Conservation (phyloP, 768 basidiomycete species). For the Phylloporus scabripes region DNA sequence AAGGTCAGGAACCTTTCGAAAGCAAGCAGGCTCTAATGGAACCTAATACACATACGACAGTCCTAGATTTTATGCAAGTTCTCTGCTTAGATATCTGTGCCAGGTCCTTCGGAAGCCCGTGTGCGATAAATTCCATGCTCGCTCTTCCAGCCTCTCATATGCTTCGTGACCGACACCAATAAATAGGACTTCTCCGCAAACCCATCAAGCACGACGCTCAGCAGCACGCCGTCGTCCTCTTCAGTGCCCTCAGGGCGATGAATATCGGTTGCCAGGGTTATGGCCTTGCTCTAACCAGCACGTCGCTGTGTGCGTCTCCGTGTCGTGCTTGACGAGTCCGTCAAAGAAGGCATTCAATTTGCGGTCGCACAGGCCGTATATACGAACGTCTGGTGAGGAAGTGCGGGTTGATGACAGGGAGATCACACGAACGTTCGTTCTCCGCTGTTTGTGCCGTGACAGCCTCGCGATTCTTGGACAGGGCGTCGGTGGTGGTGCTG, state of each 20-base stretch:
- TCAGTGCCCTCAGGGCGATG: slow-evolving; percentile 23
- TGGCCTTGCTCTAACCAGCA: slow-evolving; percentile 28
- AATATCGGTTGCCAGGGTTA: slow-evolving; percentile 36
- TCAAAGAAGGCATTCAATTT: slow-evolving; percentile 31
- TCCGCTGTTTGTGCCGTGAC: slow-evolving; percentile 19
- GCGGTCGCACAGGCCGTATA: slow-evolving; percentile 28
- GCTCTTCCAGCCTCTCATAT: slow-evolving; percentile 36
- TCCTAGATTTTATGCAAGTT: not conserved
- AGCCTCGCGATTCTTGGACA: slow-evolving; percentile 14
- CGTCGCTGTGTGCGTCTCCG: slow-evolving; percentile 15
- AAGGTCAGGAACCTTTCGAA: too few relatives aligned
- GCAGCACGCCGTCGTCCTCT: slow-evolving; percentile 35
- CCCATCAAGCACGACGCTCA: slow-evolving; percentile 34
- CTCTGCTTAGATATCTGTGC: slow-evolving; percentile 17
- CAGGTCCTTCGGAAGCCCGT: slow-evolving; percentile 3
- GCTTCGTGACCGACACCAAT: slow-evolving; percentile 33
- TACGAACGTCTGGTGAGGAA: slow-evolving; percentile 28
- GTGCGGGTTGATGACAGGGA: slow-evolving; percentile 32
- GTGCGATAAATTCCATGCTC: slow-evolving; percentile 27
- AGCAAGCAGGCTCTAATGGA: too few relatives aligned
- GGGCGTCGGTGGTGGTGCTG: slow-evolving; percentile 12
- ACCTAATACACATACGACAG: not conserved
- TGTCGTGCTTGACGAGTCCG: slow-evolving; percentile 34
- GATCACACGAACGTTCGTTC: slow-evolving; percentile 29
- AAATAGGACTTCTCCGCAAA: slow-evolving; percentile 28